Evolutionary conservation across 192 early-diverging fungal genomes (phyloP), one percentile per base, ranked within the genome.

Genomic region (Lunasporangiospora selenospora): DNA sequence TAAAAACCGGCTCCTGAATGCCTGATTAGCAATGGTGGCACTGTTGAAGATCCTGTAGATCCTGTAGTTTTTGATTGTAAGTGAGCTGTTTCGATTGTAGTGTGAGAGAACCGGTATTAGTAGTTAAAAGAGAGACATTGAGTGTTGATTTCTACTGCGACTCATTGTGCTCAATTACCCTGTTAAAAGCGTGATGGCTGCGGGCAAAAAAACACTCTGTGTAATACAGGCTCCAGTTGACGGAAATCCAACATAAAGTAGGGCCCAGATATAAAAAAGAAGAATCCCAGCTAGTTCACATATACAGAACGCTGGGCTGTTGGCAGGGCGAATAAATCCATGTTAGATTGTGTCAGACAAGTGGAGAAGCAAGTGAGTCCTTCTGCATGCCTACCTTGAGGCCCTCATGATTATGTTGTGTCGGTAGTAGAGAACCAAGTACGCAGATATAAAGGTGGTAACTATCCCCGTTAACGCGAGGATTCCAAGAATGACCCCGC

Each of bases 1-100:
- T 3, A 71, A 21, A 19, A 23, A 33, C 4, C 38, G 37, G 19
- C 33, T 71, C 12, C 47, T 45, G 8, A 71, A 46, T 0, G 53
- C 46, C 19, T 62, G 67, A 40, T 71, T 71, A 6, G 40, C 41
- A 18, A 62, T 32, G 8, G 45, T 62, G 46, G 62, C 53, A 12
- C 40, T 50, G 57, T 83, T 80, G 45, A 83, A 83, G 38, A 83
- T 83, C 13, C 81, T 61, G 42, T 83, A 83, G 34, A 83, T 79
- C 33, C 79, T 51, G 59, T 79, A 80, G 26, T 80, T 80, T 49
- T 83, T 83, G 43, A 80, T 55, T 11, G 71, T 76, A 51, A 83
- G 62, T 16, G 79, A 75, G n/a, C 80, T 79, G 60, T n/a, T n/a
- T n/a, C n/a, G n/a, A n/a, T n/a, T n/a, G n/a, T n/a, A n/a, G n/a